phyloP scores from a whole-genome alignment of 345 rosid species.

The Psidium guajava region DNA sequence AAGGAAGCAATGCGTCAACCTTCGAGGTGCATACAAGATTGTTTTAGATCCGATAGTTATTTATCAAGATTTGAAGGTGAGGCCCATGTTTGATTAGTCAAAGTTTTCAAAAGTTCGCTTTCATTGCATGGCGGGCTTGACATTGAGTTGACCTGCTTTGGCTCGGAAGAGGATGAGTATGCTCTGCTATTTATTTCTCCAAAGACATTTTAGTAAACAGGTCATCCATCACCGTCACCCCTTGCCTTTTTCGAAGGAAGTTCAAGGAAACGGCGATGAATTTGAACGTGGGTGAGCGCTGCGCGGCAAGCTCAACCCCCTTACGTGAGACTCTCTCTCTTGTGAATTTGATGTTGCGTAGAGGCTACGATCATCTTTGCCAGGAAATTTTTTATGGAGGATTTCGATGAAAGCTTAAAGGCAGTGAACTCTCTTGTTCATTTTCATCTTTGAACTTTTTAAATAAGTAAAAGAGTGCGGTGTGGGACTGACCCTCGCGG shows the following conservation, averaged over 20 bases:
- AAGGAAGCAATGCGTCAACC: not conserved
- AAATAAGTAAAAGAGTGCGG: no score
- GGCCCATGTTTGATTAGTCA: not conserved
- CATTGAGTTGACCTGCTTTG: not conserved
- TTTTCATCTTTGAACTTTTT: no score
- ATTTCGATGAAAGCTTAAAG: not conserved
- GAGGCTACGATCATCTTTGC: not conserved
- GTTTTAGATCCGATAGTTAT: not conserved
- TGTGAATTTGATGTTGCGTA: not conserved
- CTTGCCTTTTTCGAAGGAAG: not conserved
- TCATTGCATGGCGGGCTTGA: not conserved
- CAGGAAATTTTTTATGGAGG: not conserved
- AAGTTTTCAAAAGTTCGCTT: not conserved
- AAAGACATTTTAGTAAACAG: not conserved
- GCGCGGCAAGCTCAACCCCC: no score
- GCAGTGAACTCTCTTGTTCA: not conserved
- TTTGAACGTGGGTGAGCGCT: not conserved
- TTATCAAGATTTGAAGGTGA: not conserved
- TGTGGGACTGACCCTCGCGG: no score
- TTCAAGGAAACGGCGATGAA: not conserved
- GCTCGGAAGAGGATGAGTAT: not conserved
- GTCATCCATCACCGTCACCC: not conserved
- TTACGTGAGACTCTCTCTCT: no score
- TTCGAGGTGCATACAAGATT: not conserved
- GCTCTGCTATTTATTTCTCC: not conserved